phyloP scores from a whole-genome alignment of 2,329 filamentous ascomycete species.

The Acephala macrosclerotiorum region DNA sequence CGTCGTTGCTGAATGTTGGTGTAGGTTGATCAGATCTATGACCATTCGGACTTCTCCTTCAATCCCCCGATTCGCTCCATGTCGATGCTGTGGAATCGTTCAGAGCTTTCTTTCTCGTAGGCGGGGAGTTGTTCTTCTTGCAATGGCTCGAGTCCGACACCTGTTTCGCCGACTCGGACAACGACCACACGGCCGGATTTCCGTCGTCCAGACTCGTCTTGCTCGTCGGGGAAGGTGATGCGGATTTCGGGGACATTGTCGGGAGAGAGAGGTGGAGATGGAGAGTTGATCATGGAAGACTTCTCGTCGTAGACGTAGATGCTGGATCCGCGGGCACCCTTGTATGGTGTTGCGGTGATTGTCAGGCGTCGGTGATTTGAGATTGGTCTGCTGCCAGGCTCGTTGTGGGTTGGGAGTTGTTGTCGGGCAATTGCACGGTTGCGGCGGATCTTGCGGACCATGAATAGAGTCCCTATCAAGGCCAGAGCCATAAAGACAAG shows the following conservation, averaged over 20 bases:
- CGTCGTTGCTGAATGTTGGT: constrained; percentile 1
- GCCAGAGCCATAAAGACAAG: constrained; percentile 77
- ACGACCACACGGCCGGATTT: constrained; percentile 90
- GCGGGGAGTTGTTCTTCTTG: constrained; percentile 80
- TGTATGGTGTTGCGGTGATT: constrained; percentile 55
- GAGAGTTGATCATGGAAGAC: constrained; percentile 79
- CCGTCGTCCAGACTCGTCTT: constrained; percentile 82
- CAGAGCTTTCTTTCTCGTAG: constrained; percentile 82
- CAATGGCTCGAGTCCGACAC: constrained; percentile 87
- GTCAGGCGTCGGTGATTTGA: constrained; percentile 61
- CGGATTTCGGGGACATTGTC: constrained; percentile 92
- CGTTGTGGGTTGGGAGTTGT: constrained; percentile 73
- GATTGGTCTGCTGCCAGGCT: constrained; percentile 43
- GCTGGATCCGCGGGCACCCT: constrained; percentile 63
- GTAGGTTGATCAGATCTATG: constrained; percentile 36
- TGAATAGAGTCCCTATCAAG: constrained; percentile 71
- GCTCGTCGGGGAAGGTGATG: constrained; percentile 97
- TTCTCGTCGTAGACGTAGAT: constrained; percentile 83
- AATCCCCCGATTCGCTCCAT: constrained; percentile 93
- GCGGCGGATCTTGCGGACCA: constrained; percentile 73
- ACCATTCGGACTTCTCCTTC: constrained; percentile 75
- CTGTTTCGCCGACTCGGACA: constrained; percentile 87
- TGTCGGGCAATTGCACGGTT: constrained; percentile 55
- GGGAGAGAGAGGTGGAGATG: constrained; percentile 78
- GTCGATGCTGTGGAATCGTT: constrained; percentile 91